Evolutionary conservation across 2,329 filamentous ascomycete genomes (phyloP), one percentile per base, ranked within the genome.

Genomic region (Trichoderma sp.): DNA sequence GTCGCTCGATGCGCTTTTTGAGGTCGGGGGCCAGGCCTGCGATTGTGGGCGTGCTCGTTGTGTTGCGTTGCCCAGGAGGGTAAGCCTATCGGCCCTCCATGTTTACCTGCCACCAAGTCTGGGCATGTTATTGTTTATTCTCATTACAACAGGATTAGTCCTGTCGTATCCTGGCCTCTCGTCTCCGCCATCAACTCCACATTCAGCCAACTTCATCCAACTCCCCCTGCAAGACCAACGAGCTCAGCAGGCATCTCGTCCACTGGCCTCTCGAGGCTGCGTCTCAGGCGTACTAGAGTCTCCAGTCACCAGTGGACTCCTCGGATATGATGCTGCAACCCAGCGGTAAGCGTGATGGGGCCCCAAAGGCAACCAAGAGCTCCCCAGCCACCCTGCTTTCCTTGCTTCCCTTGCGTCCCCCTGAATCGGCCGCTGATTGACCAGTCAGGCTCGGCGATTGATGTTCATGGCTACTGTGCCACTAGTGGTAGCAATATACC

Each of bases 1-100:
- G 77, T 77, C 73, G 77, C 74, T 74, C 75, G 74, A 75, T 75
- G 77, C 75, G 78, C 75, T 81, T 81, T 57, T 81, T 81, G 80
- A 81, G 75, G 78, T 76, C 76, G 76, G 76, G 77, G 75, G 74
- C 72, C 71, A 74, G 76, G 76, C 77, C 74, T 75, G 76, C 75
- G 72, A 63, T 66, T 58, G 55, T 47, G 53, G 68, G 68, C 68
- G 61, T 64, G 69, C 66, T 71, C 55, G 71, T 70, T 74, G 70
- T 72, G 63, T 58, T 52, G 64, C 55, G 68, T 56, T 56, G 68
- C 62, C 52, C 31, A 62, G 57, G 69, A 76, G 75, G 73, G 76
- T 72, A 73, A 72, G 52, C 71, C 69, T 74, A 75, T 75, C 24
- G 70, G 70, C 33, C 64, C 56, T 65, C 69, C 68, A 68, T 75